These are phyloP conservation scores for Volvox reticuliferus DNA, from an alignment of 139 green algal genomes.

Conservation along the genomic window DNA sequence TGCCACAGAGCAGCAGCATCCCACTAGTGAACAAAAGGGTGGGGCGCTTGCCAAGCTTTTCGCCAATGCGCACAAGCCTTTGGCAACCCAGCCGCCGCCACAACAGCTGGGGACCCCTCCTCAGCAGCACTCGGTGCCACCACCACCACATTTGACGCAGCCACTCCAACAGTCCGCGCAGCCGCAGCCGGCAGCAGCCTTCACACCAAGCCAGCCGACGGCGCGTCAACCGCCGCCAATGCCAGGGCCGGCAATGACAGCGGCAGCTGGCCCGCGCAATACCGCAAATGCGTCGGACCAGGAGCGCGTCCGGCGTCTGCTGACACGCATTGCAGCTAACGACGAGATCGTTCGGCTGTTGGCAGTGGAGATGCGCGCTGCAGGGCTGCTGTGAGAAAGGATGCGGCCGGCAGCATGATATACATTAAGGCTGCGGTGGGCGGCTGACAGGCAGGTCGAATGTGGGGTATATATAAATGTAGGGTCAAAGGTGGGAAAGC, in stretches of 20 bases:
- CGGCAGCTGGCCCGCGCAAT: neutral
- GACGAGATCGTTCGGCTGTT: slow-evolving; percentile 18
- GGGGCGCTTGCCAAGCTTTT: slow-evolving; percentile 36
- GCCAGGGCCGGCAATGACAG: neutral
- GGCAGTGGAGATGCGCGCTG: slow-evolving; percentile 33
- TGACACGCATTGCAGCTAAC: slow-evolving; percentile 32
- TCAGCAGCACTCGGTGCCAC: neutral
- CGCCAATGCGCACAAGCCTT: slow-evolving; percentile 25
- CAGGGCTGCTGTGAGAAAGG: slow-evolving; percentile 27
- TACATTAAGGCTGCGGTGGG: too few relatives aligned
- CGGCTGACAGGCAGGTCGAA: too few relatives aligned
- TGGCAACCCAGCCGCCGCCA: neutral
- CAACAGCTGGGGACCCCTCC: neutral
- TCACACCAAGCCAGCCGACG: neutral
- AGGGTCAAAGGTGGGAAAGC: too few relatives aligned
- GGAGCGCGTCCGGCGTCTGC: slow-evolving; percentile 36
- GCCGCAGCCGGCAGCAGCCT: neutral
- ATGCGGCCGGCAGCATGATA: too few relatives aligned
- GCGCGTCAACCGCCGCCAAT: neutral
- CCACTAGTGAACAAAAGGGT: neutral
- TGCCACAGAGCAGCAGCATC: neutral
- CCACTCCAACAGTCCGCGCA: neutral
- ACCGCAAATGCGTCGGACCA: neutral
- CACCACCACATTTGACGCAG: neutral
- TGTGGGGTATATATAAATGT: too few relatives aligned